Conservation (phyloP, 495 filamentous ascomycete species). For the Daldinia decipiens region DNA sequence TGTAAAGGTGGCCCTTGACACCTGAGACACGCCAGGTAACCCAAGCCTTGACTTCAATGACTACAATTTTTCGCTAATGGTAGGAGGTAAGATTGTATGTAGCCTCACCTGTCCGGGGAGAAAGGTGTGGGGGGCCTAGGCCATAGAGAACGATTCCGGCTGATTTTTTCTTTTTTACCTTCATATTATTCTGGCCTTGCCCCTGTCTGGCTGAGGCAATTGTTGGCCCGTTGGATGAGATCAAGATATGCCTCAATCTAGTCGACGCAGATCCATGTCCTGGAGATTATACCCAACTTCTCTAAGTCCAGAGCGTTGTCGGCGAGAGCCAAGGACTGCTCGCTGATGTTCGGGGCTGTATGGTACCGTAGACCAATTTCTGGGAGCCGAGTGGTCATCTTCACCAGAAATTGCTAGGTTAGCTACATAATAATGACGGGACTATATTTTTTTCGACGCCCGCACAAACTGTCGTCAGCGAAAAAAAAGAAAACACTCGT, state of each 20-base stretch:
- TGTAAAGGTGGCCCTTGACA: constrained; percentile 19
- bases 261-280: constrained; percentile 28
- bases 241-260: constrained; percentile 40
- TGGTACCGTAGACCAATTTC: background rate
- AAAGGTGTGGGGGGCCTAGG: constrained; percentile 34
- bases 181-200: constrained; percentile 18
- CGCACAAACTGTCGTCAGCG: background rate
- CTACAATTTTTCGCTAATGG: constrained; percentile 41
- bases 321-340: constrained; percentile 16
- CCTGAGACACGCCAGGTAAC: constrained; percentile 14
- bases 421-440: constrained; percentile 8
- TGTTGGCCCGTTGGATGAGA: constrained; percentile 15
- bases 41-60: constrained; percentile 31
- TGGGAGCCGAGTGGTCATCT: background rate
- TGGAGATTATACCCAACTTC: constrained; percentile 14
- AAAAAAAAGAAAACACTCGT: background rate
- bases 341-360: background rate
- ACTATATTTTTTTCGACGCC: constrained; percentile 11
- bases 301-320: constrained; percentile 34
- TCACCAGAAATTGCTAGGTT: background rate
- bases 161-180: constrained; percentile 33
- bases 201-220: constrained; percentile 41
- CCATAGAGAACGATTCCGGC: constrained; percentile 26
- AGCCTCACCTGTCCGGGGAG: constrained; percentile 34
- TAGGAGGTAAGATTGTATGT: constrained; percentile 31